Base-by-base conservation (phyloP, 805 yeast species). In the Nakazawaea ishiwadae region DNA sequence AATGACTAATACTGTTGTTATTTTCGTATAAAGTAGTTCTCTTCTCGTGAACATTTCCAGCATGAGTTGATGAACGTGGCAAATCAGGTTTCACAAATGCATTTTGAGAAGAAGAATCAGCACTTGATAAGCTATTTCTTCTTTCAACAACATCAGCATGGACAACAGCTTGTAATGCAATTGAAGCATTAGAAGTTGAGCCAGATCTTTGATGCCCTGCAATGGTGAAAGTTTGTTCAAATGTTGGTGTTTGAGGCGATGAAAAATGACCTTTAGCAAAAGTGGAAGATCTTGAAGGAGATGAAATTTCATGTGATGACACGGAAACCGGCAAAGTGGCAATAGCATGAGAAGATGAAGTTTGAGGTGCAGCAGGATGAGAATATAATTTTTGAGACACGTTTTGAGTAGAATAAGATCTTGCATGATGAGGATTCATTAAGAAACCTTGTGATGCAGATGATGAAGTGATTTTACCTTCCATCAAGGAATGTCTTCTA, bases 121-220 rank as follows among this genome's bases (percentile, higher is more conserved):
- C 14, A 11, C 41, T 37, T 10, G 55, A 47, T 23, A 56, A 39
- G 47, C 66, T 60, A 46, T 57, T 58, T 30, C 65, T 53, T 41
- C 65, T 51, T 44, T 63, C 65, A 36, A 50, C 52, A 17, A 62
- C 66, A 51, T 76, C 81, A 7, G 84, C 85, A 46, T 79, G 77
- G 11, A 79, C 88, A 40, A 83, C 84, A 0, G 89, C 89, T 54
- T 82, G 85, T 44, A 84, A 64, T 8, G 84, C 90, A 46, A 70
- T 54, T 28, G 85, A 77, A 3, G 88, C 90, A 2, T 84, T 66
- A 1, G 79, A 66, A 19, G 24, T 31, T 12, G 39, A 31, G 5
- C 28, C 11, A 21, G 33, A 17, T 15, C 28, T 23, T 31, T 15
- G 18, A 14, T 27, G 38, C 12, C 14, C 20, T 23, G 29, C 11